These are phyloP conservation scores for Psilocybe subaeruginosa DNA, from an alignment of 768 basidiomycete species.

Conservation along the genomic window DNA sequence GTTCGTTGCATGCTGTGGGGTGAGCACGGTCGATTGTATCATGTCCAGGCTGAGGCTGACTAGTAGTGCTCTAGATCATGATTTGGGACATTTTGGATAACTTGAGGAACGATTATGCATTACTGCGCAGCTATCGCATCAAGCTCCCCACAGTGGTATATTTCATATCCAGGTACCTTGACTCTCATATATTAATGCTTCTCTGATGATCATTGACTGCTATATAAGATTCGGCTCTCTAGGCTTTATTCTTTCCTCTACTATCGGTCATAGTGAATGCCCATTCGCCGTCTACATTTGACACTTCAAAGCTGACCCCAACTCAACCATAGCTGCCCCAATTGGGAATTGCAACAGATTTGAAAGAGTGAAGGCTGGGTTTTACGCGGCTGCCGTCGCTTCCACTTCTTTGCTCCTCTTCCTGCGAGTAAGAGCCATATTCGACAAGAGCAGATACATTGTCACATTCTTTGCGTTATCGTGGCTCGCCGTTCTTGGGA, in stretches of 20 bases:
- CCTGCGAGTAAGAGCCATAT: slow-evolving; percentile 26
- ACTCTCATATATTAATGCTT: not conserved
- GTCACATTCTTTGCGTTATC: slow-evolving; percentile 4
- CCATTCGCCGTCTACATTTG: not conserved
- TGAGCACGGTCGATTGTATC: not conserved
- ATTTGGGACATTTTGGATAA: slow-evolving; percentile 33
- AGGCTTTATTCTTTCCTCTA: slow-evolving; percentile 14
- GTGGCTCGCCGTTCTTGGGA: slow-evolving; percentile 11
- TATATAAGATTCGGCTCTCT: slow-evolving; percentile 13
- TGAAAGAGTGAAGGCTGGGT: not conserved
- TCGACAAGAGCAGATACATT: slow-evolving; percentile 16
- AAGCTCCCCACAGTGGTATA: slow-evolving; percentile 24
- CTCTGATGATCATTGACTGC: not conserved
- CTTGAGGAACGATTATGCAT: slow-evolving; percentile 19
- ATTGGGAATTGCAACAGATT: not conserved
- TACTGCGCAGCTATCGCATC: slow-evolving; percentile 22
- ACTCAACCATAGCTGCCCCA: not conserved
- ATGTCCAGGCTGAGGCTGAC: too few species aligned
- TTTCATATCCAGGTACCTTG: slow-evolving; percentile 24
- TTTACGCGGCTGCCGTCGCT: slow-evolving; percentile 8
- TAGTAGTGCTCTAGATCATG: slow-evolving; percentile 17
- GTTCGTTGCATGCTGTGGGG: slow-evolving; percentile 1
- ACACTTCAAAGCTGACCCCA: not conserved
- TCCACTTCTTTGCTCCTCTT: slow-evolving; percentile 25
- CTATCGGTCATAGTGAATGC: slow-evolving; percentile 17